Conservation (phyloP, 2,329 filamentous ascomycete genomes). For the Xylariaceae sp. region DNA sequence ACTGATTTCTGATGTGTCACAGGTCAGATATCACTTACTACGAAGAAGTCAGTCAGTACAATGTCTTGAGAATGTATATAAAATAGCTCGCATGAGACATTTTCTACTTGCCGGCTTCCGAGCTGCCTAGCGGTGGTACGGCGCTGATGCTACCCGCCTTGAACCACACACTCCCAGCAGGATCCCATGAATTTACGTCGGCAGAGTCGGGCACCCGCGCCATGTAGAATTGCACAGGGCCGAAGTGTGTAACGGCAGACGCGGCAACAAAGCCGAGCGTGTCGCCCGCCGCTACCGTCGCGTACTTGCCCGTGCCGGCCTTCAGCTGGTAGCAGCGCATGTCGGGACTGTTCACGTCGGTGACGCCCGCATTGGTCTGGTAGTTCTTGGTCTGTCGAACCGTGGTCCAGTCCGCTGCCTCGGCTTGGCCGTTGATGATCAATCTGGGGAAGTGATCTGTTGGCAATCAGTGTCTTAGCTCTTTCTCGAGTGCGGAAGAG, state of each 20-base stretch:
- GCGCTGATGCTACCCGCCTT: constrained; percentile 30
- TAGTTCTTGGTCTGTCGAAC: constrained; percentile 35
- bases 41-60: too few species aligned
- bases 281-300: constrained; percentile 29
- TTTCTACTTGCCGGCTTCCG: too few species aligned
- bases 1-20: too few species aligned
- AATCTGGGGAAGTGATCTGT: constrained; percentile 33
- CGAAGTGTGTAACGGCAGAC: constrained; percentile 30
- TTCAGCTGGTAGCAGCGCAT: constrained; percentile 34
- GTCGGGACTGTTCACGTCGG: constrained; percentile 30
- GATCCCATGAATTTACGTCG: constrained; percentile 33
- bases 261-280: constrained; percentile 30
- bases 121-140: constrained; percentile 20
- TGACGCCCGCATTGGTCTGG: constrained; percentile 33
- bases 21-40: too few species aligned
- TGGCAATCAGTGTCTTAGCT: too few species aligned
- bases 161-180: constrained; percentile 34
- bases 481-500: too few species aligned
- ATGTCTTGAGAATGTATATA: too few species aligned
- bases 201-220: constrained; percentile 29
- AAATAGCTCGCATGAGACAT: too few species aligned
- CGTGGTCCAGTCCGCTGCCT: constrained; percentile 28
- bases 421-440: constrained; percentile 24
- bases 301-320: constrained; percentile 19
- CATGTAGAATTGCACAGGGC: constrained; percentile 35